These are phyloP conservation scores for Ephemerocybe angulata DNA, from an alignment of 768 basidiomycete species.

Conservation along the genomic window DNA sequence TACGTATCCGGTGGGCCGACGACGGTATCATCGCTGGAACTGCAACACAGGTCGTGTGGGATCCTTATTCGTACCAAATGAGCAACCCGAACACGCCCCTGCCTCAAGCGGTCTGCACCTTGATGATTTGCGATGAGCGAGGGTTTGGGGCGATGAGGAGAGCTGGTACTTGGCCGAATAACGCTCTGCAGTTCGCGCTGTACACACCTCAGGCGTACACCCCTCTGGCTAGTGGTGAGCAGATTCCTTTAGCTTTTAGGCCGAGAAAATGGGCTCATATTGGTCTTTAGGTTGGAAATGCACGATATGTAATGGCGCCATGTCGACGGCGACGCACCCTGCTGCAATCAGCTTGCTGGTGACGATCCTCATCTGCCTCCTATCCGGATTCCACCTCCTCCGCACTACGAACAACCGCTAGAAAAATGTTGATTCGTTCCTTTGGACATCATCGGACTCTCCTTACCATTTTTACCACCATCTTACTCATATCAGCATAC, in stretches of 20 bases:
- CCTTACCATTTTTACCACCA: no score
- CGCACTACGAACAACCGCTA: constrained; percentile 24
- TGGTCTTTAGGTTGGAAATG: constrained; percentile 52
- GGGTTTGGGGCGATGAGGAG: constrained; percentile 58
- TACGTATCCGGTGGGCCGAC: constrained; percentile 87
- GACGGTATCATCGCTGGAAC: constrained; percentile 68
- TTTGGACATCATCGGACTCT: no score
- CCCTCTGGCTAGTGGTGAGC: constrained; percentile 39
- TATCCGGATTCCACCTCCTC: constrained; percentile 62
- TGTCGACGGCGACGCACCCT: constrained; percentile 43
- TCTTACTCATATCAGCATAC: no score
- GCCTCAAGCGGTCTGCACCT: constrained; percentile 70
- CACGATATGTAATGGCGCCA: constrained; percentile 42
- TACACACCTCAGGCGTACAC: constrained; percentile 78
- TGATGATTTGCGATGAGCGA: constrained; percentile 79
- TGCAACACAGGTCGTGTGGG: constrained; percentile 75
- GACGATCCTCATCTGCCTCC: constrained; percentile 58
- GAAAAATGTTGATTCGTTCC: no score
- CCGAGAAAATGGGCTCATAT: not conserved
- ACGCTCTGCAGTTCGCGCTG: constrained; percentile 73
- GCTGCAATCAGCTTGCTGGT: constrained; percentile 52
- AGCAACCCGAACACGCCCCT: constrained; percentile 59
- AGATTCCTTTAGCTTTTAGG: not conserved
- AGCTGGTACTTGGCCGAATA: constrained; percentile 65
- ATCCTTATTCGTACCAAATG: constrained; percentile 71